These are phyloP conservation scores for Tetrahymena elliotti DNA, from an alignment of 73 alveolate species.

Conservation along the genomic window DNA sequence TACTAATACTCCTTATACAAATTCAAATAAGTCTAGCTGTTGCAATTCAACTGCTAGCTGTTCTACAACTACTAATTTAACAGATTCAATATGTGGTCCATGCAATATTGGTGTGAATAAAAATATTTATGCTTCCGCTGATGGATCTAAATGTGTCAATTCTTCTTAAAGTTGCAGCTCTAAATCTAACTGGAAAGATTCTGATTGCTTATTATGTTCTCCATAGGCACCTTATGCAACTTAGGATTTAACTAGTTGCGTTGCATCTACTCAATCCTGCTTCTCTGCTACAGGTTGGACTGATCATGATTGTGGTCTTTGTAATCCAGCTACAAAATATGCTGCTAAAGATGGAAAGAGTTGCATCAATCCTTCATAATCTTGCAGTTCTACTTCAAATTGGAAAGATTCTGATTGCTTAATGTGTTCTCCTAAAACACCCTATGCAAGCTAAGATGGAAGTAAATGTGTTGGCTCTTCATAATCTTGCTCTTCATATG, in stretches of 20 bases:
- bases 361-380: neutral
- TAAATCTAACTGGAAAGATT: neutral
- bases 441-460: neutral
- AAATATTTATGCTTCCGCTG: neutral
- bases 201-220: neutral
- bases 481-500: neutral
- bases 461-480: neutral
- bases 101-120: neutral
- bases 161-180: neutral
- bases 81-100: neutral
- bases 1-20: neutral
- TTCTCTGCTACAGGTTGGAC: neutral
- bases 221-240: neutral
- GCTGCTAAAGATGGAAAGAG: neutral
- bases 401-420: neutral
- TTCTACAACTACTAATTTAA: neutral
- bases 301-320: neutral
- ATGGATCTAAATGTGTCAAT: neutral
- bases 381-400: neutral
- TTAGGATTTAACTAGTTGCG: neutral
- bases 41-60: neutral
- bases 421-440: neutral
- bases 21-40: neutral
- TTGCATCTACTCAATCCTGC: neutral
- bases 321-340: neutral